Evolutionary conservation across 176 grass and related monocot species (phyloP), one percentile per base, ranked within the genome.

Genomic region (Lolium rigidum): DNA sequence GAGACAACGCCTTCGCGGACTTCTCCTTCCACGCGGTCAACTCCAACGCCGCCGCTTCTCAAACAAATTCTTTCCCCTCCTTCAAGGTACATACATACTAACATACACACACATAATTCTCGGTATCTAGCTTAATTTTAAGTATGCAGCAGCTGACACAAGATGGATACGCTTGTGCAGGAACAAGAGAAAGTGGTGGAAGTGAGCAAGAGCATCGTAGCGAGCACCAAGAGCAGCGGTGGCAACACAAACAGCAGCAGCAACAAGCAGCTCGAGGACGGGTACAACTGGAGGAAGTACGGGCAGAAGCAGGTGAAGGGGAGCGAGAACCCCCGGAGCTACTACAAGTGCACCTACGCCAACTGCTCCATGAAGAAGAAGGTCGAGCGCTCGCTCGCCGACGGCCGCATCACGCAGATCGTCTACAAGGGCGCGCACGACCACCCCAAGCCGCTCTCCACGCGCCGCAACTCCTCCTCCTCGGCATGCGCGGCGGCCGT

Each of bases 291-390:
- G 95, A 91, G 95, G 58, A 98, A 98, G 88, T 98, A 98, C 67
- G 95, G 95, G 26, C 95, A 98, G 86, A 98, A 98, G 83, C 93
- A 95, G 88, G 95, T 98, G 41, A 98, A 98, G 61, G 95, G 95
- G 18, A 95, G 95, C 87, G 93, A 95, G 87, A 92, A 95, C 80
- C 95, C 95, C n/a, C 82, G 95, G 20, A 98, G 93, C 90, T 98
- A 98, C 81, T 98, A 95, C 91, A 98, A 98, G 91, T 98, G 95
- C 85, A 93, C 95, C 0, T 90, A 87, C 87, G 81, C 75, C n/a
- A 89, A 84, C 78, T 98, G 95, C 89, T 89, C 91, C 39, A 91
- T 94, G 79, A 98, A 98, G 85, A 98, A 93, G 93, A 98, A 95
- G 91, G 93, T 98, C 7, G 95, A 98, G 76, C 91, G 84, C 43